Percentiles rank a stretch among this genome's conserved stretches.
phyloP scores from a whole-genome alignment of 169 alveolate genomes.

The Cardiosporidium cionae region DNA sequence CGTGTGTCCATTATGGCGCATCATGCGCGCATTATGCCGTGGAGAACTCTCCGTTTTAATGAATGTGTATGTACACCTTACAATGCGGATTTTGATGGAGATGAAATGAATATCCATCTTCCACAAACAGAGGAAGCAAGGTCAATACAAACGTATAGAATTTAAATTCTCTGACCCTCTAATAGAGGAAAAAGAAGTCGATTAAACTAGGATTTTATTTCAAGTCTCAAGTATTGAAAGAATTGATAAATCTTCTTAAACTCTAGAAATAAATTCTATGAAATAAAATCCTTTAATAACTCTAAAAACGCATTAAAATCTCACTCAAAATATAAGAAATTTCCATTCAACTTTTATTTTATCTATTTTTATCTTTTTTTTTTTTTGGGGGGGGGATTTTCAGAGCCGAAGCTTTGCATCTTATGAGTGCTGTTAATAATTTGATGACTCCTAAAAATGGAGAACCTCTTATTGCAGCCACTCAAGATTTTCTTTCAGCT shows the following conservation, averaged over 20 bases:
- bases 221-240: too few relatives aligned
- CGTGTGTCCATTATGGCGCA: slow-evolving; percentile 96
- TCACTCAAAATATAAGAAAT: too few relatives aligned
- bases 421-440: slow-evolving; percentile 88
- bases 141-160: too few relatives aligned
- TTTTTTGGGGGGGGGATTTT: background rate
- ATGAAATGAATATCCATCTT: slow-evolving; percentile 98
- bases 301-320: too few relatives aligned
- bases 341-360: background rate
- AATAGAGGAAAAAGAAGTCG: too few relatives aligned
- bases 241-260: too few relatives aligned
- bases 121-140: slow-evolving; percentile 97
- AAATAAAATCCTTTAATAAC: too few relatives aligned
- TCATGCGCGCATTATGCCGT: slow-evolving; percentile 86
- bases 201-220: too few relatives aligned
- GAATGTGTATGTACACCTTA: slow-evolving; percentile 97
- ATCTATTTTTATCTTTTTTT: background rate
- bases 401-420: slow-evolving; percentile 43
- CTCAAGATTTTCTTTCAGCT: slow-evolving; percentile 84
- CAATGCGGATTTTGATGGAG: slow-evolving; percentile 99
- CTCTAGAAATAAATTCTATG: too few relatives aligned
- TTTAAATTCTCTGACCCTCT: too few relatives aligned
- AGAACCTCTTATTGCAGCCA: slow-evolving; percentile 91
- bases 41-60: slow-evolving; percentile 91
- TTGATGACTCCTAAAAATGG: slow-evolving; percentile 96